Evolutionary conservation across 768 basidiomycete species (phyloP).

Genomic region (Pluteus cervinus): DNA sequence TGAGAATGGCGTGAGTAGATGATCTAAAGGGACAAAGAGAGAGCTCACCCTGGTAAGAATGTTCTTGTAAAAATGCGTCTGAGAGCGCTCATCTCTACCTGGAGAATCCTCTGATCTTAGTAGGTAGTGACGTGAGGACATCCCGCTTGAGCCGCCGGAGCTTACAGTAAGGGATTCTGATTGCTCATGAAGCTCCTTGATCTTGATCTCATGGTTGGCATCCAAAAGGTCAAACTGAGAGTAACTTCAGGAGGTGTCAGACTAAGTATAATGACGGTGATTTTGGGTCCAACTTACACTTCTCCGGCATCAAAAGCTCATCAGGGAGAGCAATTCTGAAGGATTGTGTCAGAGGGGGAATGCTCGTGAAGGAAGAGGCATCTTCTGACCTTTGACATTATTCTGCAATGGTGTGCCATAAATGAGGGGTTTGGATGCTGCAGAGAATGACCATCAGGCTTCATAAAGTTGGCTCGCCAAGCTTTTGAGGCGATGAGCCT

Average conservation of each 20-base stretch:
- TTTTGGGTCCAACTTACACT: conserved; percentile 57
- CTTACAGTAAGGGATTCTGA: conserved; percentile 93
- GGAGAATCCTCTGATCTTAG: conserved; percentile 95
- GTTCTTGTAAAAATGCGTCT: conserved; percentile 98
- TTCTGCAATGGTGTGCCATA: conserved; percentile 98
- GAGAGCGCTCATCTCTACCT: conserved; percentile 98
- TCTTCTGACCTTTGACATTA: conserved; percentile 84
- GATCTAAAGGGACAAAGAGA: conserved; percentile 7
- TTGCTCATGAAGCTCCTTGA: conserved; percentile 91
- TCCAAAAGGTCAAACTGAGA: conserved; percentile 89
- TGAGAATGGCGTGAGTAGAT: conserved; percentile 24
- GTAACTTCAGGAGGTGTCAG: conserved; percentile 54
- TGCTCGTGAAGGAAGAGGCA: background rate
- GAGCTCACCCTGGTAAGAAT: conserved; percentile 77
- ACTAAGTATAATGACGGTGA: conserved; percentile 1
- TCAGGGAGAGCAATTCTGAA: conserved; percentile 86
- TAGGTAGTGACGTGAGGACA: conserved; percentile 90
- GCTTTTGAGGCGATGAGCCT: conserved; percentile 98
- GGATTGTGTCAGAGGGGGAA: background rate
- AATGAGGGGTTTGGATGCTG: conserved; percentile 90
- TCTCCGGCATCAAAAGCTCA: conserved; percentile 99
- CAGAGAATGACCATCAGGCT: conserved; percentile 81
- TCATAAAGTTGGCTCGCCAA: conserved; percentile 96
- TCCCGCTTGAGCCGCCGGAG: conserved; percentile 91
- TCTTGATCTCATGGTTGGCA: conserved; percentile 87